A percentile compares a stretch with the other conserved stretches of the same genome.
phyloP scores from a whole-genome alignment of 1,284 basidiomycete genomes.

The Boletus smithii region DNA sequence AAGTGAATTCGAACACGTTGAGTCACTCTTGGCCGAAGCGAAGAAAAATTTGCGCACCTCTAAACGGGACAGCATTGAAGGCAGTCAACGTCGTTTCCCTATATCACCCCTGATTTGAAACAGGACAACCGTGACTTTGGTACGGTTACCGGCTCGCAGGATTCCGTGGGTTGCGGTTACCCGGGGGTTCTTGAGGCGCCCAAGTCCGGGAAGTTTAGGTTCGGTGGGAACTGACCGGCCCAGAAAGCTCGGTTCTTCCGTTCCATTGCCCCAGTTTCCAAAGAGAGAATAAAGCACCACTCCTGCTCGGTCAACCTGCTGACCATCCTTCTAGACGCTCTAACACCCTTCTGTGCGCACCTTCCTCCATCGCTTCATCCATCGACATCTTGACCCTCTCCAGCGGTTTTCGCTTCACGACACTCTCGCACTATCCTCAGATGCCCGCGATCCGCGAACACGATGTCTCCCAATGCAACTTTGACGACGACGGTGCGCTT shows the following conservation, averaged over 20 bases:
- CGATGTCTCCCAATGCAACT: conserved; percentile 17
- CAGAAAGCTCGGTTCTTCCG: conserved; percentile 27
- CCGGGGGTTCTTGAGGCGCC: conserved; percentile 11
- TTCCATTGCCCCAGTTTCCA: conserved; percentile 33
- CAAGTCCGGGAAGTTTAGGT: conserved; percentile 14
- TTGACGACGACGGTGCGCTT: conserved; percentile 32
- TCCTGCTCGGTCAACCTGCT: conserved; percentile 24
- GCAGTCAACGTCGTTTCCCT: too few relatives aligned
- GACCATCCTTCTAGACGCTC: conserved; percentile 24
- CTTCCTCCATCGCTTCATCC: conserved; percentile 12
- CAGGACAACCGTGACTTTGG: too few relatives aligned
- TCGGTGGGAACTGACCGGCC: conserved; percentile 32
- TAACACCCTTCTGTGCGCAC: conserved; percentile 24
- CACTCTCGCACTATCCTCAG: background rate
- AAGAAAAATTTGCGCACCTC: conserved; percentile 4
- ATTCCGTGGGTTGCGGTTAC: conserved; percentile 6
- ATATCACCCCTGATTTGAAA: too few relatives aligned
- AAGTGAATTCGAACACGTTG: background rate
- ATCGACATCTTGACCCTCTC: conserved; percentile 8
- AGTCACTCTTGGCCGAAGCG: conserved; percentile 6
- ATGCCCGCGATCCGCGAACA: conserved; percentile 31
- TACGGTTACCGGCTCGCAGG: too few relatives aligned
- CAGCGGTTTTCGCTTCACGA: conserved; percentile 1
- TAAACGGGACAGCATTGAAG: background rate
- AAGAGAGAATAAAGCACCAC: conserved; percentile 36